These are phyloP conservation scores for Lasiosphaeriaceae sp. DNA, from an alignment of 495 filamentous ascomycete species.

Conservation along the genomic window DNA sequence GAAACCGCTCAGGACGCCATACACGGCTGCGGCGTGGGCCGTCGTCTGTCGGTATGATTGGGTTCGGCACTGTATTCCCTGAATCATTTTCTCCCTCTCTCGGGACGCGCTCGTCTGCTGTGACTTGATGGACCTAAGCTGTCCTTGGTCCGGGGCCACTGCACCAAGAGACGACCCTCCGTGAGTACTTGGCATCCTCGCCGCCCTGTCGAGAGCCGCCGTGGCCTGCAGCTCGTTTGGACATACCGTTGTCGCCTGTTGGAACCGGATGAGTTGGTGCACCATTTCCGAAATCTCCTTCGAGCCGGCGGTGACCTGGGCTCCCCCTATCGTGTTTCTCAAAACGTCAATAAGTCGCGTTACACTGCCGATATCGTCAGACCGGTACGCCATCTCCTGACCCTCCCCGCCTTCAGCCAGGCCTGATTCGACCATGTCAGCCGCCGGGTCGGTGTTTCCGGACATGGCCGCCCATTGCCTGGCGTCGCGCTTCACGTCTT, in stretches of 20 bases:
- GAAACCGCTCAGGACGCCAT: neutral
- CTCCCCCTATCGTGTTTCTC: constrained; percentile 1
- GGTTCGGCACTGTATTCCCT: neutral
- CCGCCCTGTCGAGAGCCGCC: neutral
- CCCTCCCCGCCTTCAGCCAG: neutral
- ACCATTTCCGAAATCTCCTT: neutral
- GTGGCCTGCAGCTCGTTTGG: neutral
- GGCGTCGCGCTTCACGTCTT: constrained; percentile 1
- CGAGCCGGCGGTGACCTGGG: neutral
- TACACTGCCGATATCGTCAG: neutral
- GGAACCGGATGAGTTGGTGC: neutral
- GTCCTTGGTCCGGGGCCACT: neutral
- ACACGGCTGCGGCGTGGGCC: neutral
- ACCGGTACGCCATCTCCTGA: constrained; percentile 1
- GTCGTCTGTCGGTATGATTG: neutral
- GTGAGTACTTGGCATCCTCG: no score
- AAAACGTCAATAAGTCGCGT: constrained; percentile 3
- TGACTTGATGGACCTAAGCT: constrained; percentile 3
- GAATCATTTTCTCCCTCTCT: neutral
- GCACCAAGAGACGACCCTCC: neutral
- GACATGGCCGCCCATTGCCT: constrained; percentile 1
- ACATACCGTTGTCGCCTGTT: neutral
- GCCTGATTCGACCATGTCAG: neutral
- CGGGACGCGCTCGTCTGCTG: constrained; percentile 1
- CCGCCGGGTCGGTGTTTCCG: neutral